A percentile compares a stretch with the other conserved stretches of the same genome.
These are phyloP conservation scores for Agaricus subrufescens DNA, from an alignment of 768 basidiomycete genomes.

Conservation along the genomic window DNA sequence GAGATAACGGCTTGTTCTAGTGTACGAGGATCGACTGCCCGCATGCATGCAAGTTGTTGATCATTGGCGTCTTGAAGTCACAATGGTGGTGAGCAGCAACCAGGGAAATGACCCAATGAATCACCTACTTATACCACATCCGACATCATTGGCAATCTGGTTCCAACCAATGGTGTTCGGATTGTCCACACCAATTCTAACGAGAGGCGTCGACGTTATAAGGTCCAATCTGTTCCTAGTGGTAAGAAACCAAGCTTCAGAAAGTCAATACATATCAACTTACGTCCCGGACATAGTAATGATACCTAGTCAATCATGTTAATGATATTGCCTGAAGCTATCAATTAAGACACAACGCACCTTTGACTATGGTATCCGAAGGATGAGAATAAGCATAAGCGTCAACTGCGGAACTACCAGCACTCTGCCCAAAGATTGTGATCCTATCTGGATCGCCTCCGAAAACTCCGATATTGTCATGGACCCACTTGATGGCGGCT, in stretches of 20 bases:
- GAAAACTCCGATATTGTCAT: constrained; percentile 39
- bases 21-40: constrained; percentile 21
- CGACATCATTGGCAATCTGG: constrained; percentile 21
- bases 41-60: constrained; percentile 32
- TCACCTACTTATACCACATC: constrained; percentile 25
- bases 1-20: constrained; percentile 27
- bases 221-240: neutral
- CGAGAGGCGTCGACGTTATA: constrained; percentile 3
- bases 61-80: too few relatives aligned
- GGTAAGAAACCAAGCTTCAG: neutral
- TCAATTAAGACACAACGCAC: constrained; percentile 12
- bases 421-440: constrained; percentile 31
- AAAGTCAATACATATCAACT: neutral
- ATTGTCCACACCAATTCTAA: constrained; percentile 6
- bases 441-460: constrained; percentile 34
- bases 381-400: constrained; percentile 30
- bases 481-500: constrained; percentile 41
- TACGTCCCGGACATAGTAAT: constrained; percentile 31
- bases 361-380: constrained; percentile 25
- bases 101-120: neutral
- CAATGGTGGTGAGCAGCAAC: neutral
- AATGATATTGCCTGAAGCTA: neutral
- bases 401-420: constrained; percentile 28
- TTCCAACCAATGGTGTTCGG: constrained; percentile 24
- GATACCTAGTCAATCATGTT: constrained; percentile 14